Evolutionary conservation across 257 asterid species (phyloP).

Genomic region (Henckelia pumila): DNA sequence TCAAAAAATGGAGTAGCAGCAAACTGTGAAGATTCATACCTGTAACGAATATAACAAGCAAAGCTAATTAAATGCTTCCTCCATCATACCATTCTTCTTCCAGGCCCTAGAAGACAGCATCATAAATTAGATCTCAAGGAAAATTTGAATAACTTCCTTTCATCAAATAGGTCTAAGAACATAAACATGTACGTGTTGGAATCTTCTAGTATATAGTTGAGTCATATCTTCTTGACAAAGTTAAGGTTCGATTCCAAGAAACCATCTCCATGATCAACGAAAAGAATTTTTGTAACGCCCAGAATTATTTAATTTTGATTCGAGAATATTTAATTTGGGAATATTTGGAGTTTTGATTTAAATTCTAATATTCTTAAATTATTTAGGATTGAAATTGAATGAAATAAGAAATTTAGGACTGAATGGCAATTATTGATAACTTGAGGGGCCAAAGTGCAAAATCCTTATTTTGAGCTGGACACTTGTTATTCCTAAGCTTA

Average conservation of each 20-base stretch:
- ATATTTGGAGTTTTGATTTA: too few species aligned
- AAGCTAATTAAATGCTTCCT: conserved; percentile 91
- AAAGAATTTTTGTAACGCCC: neutral
- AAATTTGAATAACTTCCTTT: neutral
- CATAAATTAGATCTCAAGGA: conserved; percentile 1
- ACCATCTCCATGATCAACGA: conserved; percentile 9
- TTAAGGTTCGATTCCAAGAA: neutral
- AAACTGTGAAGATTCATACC: conserved; percentile 39
- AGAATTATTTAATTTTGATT: too few species aligned
- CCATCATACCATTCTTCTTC: conserved; percentile 97
- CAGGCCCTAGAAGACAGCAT: conserved; percentile 52
- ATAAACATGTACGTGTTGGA: conserved; percentile 4
- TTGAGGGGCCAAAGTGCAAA: too few species aligned
- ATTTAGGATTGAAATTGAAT: too few species aligned
- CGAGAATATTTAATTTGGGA: too few species aligned
- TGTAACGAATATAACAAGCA: conserved; percentile 87
- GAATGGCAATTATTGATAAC: too few species aligned
- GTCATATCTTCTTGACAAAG: neutral
- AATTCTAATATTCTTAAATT: too few species aligned
- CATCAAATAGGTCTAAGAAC: neutral
- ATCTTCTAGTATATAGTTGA: neutral
- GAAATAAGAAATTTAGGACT: too few species aligned
- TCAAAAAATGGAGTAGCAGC: neutral
- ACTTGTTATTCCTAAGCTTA: too few species aligned
- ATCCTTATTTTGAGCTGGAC: too few species aligned